Base-by-base conservation (phyloP, 2,329 filamentous ascomycete species). In the Myriosclerotinia curreyana region DNA sequence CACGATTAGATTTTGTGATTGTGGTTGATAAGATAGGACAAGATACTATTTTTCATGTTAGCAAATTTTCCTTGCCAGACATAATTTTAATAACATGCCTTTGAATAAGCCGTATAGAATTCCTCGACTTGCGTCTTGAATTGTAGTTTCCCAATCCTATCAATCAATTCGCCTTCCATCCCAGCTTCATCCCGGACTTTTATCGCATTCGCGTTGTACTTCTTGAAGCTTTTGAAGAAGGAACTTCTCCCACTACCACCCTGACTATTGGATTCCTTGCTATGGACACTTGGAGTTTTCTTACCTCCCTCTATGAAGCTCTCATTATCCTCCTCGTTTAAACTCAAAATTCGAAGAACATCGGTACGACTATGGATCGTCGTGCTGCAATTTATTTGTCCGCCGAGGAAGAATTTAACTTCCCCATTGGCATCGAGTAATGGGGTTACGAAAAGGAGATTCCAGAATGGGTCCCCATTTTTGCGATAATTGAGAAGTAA, bases 301-400 rank as follows among this genome's bases (percentile, higher is more conserved):
- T 20, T 51, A 56, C 42, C 65, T 11, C 62, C 67, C 28, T 68
- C 66, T 31, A 68, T 69, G 1, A 70, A 65, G 11, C 71, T 70
- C 0, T 76, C 70, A 17, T 71, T 66, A 2, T 76, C 72, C 11
- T 77, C 76, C 0, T 75, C 70, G 1, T 74, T 73, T 11, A 73
- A 64, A 22, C 77, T 79, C 17, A 86, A 70, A 7, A 84, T 75
- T 7, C 76, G 77, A 52, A 86, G 66, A 8, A 86, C 76, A 65
- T 86, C 83, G 5, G 78, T 77, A 40, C 77, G 76, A 58, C 76
- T 79, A 63, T 80, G 79, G 42, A 86, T 77, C 0, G 79, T 80
- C 2, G 82, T 81, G 0, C 83, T 84, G 17, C 84, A 80, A 66
- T 87, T 82, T 60, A 86, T 79, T 66, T 86, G 82, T 0, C 79